Evolutionary conservation across 225 moss, liverwort and hornwort species (phyloP).

Genomic region (Thuidium tamariscinum): DNA sequence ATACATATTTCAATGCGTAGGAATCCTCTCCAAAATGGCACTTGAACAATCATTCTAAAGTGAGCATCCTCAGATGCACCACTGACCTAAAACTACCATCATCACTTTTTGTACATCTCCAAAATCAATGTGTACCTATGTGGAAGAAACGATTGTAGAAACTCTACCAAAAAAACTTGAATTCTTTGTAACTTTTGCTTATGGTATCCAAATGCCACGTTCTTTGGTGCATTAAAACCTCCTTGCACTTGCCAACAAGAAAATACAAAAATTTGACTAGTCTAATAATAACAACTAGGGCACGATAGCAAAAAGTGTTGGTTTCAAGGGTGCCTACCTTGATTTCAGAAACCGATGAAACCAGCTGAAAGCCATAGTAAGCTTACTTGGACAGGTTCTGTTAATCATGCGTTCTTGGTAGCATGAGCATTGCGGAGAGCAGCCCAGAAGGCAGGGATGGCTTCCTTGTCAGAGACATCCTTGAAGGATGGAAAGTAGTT

Average conservation of each 20-base stretch:
- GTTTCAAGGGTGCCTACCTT: neutral
- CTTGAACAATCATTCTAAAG: neutral
- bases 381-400: neutral
- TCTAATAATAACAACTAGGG: neutral
- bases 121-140: neutral
- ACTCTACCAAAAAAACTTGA: neutral
- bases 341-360: neutral
- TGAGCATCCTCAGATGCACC: neutral
- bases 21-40: neutral
- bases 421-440: constrained; percentile 42
- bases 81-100: neutral
- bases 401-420: neutral
- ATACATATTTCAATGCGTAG: neutral
- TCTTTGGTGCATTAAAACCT: neutral
- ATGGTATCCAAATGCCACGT: fast-evolving
- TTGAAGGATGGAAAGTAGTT: constrained; percentile 94
- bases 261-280: neutral
- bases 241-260: neutral
- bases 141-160: neutral
- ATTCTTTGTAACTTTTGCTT: neutral
- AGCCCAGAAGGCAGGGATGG: constrained; percentile 78
- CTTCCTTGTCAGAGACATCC: constrained; percentile 68
- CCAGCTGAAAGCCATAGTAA: neutral
- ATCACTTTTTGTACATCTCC: neutral
- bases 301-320: neutral